A percentile compares a stretch with the other conserved stretches of the same genome.
These are phyloP conservation scores for Stephania japonica DNA, from an alignment of 164 flowering plant genomes.

Conservation along the genomic window DNA sequence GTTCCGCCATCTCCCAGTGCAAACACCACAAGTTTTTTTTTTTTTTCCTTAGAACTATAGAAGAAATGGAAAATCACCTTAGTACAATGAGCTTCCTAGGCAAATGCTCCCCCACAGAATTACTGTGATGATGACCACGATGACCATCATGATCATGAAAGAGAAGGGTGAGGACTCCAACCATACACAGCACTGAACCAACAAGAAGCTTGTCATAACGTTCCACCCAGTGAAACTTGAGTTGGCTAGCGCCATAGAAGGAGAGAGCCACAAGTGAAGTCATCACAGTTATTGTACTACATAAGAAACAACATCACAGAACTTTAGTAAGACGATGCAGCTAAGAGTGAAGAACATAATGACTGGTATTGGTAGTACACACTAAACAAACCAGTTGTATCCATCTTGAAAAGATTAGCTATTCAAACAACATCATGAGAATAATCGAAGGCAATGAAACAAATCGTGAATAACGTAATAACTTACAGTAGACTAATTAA, in stretches of 20 bases:
- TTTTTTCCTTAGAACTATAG: background rate
- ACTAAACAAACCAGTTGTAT: no score
- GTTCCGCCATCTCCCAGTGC: background rate
- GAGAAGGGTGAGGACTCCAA: constrained; percentile 76
- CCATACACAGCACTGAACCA: constrained; percentile 85
- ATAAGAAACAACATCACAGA: constrained; percentile 10
- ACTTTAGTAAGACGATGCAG: background rate
- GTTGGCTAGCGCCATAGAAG: constrained; percentile 95
- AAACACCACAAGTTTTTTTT: background rate
- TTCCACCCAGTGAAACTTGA: constrained; percentile 97
- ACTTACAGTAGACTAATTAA: no score
- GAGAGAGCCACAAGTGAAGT: constrained; percentile 95
- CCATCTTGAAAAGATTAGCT: background rate
- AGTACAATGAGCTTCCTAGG: constrained; percentile 49
- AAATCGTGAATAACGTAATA: no score
- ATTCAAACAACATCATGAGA: no score
- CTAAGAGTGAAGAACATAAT: background rate
- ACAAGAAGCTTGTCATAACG: constrained; percentile 95
- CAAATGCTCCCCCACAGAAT: constrained; percentile 32
- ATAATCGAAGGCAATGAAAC: background rate
- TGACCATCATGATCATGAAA: constrained; percentile 89
- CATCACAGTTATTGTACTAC: constrained; percentile 96
- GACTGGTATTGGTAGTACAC: no score
- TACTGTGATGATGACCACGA: constrained; percentile 43
- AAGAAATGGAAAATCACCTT: background rate